Evolutionary conservation across 208 protist species (phyloP), one percentile per base, ranked within the genome.

Genomic region (Kentomonas sorsogonicus): DNA sequence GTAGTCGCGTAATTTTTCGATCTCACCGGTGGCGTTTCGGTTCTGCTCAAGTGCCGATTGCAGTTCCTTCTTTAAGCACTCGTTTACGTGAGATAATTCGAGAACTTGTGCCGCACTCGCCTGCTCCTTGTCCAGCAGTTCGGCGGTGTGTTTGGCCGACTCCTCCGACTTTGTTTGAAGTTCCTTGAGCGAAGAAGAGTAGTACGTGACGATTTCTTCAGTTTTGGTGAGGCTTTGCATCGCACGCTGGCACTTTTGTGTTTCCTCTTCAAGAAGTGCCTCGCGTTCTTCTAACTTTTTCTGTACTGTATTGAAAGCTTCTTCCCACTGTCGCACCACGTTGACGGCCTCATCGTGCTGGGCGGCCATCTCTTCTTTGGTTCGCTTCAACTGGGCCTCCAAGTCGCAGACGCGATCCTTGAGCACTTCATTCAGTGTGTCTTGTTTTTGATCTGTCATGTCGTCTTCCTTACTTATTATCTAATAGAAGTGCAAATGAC

Each of bases 291-390:
- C 51, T 2, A 88, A 51, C 40, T 69, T 66, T 30, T 45, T 60
- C 4, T 75, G 71, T 16, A 83, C 50, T 23, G 86, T 79, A 11
- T 41, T 53, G 6, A 74, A 66, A 45, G 80, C 81, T 13, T 69
- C 65, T 41, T 80, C 69, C 85, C 81, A 93, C 63, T 93, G 81
- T 3, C 69, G 59, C 30, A 92, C 79, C 31, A 92, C 74, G 15
- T 79, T 69, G 61, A 87, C 79, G 5, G 81, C 80, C 54, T 92
- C 81, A 2, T 59, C 54, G n/a, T 76, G 77, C 25, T 89, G 60
- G 2, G 66, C 46, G 2, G 79, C 61, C 50, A 78, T 79, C 29
- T 86, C 72, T 40, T 67, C 50, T 40, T 81, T 67, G 29, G 77
- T n/a, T n/a, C n/a, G n/a, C n/a, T n/a, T n/a, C n/a, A n/a, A n/a